These are phyloP conservation scores for Choiromyces venosus DNA, from an alignment of 495 filamentous ascomycete species.

Conservation along the genomic window DNA sequence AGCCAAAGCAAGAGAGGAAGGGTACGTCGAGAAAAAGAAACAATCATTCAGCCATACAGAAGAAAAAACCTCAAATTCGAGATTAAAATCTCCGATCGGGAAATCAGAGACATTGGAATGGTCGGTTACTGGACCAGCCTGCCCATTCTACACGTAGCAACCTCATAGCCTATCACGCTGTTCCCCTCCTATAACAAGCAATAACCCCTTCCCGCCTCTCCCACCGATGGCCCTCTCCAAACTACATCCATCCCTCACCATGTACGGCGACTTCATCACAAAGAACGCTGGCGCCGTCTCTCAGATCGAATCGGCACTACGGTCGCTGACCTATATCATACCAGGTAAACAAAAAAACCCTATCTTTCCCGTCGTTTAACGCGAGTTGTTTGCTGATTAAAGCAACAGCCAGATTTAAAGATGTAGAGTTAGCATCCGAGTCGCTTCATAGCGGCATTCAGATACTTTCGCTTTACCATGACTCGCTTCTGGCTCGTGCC, in stretches of 20 bases:
- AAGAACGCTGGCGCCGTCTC: slow-evolving; percentile 87
- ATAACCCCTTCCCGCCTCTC: slow-evolving; percentile 27
- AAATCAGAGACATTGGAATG: slow-evolving; percentile 11
- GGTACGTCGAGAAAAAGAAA: background rate
- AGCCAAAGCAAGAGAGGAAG: background rate
- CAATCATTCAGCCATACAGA: background rate
- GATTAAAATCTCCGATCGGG: background rate
- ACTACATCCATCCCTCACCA: slow-evolving; percentile 42
- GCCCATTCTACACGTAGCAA: slow-evolving; percentile 26
- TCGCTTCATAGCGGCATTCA: slow-evolving; percentile 83
- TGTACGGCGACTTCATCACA: slow-evolving; percentile 88
- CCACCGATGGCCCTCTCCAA: slow-evolving; percentile 36
- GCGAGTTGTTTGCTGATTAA: slow-evolving; percentile 9
- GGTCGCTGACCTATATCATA: slow-evolving; percentile 90
- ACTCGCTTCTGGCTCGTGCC: slow-evolving; percentile 70
- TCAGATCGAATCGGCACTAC: slow-evolving; percentile 86
- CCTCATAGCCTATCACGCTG: slow-evolving; percentile 14
- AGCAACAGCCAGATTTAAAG: slow-evolving; percentile 71
- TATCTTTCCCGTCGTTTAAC: slow-evolving; percentile 18
- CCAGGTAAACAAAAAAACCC: slow-evolving; percentile 55
- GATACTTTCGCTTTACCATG: slow-evolving; percentile 89
- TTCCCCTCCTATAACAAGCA: slow-evolving; percentile 33
- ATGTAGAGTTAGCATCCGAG: slow-evolving; percentile 91
- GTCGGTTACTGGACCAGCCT: slow-evolving; percentile 31
- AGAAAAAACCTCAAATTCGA: background rate